phyloP scores from a whole-genome alignment of 2,329 filamentous ascomycete species.

The Podosphaera xanthii region DNA sequence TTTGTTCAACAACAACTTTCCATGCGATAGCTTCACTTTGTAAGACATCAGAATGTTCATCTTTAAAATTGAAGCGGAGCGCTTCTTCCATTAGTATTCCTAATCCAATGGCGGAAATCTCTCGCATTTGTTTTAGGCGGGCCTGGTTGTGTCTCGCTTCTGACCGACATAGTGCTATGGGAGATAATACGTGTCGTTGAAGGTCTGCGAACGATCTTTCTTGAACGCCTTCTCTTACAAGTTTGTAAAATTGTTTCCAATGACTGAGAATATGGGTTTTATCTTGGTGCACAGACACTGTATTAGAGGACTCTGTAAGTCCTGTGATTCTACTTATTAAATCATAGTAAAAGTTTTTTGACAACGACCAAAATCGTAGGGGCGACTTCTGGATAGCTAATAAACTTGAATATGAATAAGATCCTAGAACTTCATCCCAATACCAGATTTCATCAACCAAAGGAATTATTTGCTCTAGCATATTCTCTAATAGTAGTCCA shows the following conservation, averaged over 20 bases:
- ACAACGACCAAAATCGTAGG: slow-evolving; percentile 47
- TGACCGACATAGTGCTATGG: slow-evolving; percentile 50
- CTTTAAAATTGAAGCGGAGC: slow-evolving; percentile 40
- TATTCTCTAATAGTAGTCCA: slow-evolving; percentile 50
- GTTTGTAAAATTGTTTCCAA: slow-evolving; percentile 53
- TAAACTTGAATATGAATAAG: slow-evolving; percentile 53
- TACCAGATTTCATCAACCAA: slow-evolving; percentile 81
- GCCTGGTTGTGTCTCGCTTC: slow-evolving; percentile 56
- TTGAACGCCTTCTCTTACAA: slow-evolving; percentile 53
- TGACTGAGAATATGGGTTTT: slow-evolving; percentile 22
- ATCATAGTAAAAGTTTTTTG: slow-evolving; percentile 45
- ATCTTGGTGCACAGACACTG: slow-evolving; percentile 10
- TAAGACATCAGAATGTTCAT: slow-evolving; percentile 28
- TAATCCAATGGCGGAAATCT: slow-evolving; percentile 66
- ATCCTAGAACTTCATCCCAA: slow-evolving; percentile 74
- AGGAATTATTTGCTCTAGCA: slow-evolving; percentile 64
- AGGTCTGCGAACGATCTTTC: slow-evolving; percentile 51
- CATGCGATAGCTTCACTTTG: slow-evolving; percentile 21
- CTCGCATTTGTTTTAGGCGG: slow-evolving; percentile 45
- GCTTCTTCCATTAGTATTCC: slow-evolving; percentile 77
- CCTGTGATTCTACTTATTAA: slow-evolving; percentile 12
- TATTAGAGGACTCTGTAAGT: slow-evolving; percentile 12
- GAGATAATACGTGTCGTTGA: slow-evolving; percentile 50
- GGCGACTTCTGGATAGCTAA: slow-evolving; percentile 79
- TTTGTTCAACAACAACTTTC: slow-evolving; percentile 56